These are phyloP conservation scores for Leucosporidium scottii DNA, from an alignment of 768 basidiomycete genomes.

Conservation along the genomic window DNA sequence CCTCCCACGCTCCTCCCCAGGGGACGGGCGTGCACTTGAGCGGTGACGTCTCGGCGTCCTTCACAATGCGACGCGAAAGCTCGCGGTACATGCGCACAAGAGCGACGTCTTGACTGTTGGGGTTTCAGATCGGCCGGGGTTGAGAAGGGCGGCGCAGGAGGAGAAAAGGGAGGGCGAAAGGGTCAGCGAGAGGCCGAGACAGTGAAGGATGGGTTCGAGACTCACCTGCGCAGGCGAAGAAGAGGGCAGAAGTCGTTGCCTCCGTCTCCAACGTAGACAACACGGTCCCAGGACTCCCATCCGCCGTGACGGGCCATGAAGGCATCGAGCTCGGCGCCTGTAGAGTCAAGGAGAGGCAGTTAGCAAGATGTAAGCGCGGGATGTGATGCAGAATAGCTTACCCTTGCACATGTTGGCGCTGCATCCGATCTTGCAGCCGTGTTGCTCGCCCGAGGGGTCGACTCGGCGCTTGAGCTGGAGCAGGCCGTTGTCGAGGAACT, in stretches of 20 bases:
- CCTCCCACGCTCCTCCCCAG: conserved; percentile 95
- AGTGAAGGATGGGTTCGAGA: conserved; percentile 7
- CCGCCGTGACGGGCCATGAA: conserved; percentile 60
- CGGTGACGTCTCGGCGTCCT: conserved; percentile 58
- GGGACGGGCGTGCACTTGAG: conserved; percentile 66
- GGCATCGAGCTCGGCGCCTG: conserved; percentile 85
- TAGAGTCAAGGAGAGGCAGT: not conserved
- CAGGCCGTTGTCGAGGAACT: conserved; percentile 63
- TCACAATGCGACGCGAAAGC: conserved; percentile 66
- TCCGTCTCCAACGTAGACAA: conserved; percentile 90
- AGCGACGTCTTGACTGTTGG: conserved; percentile 66
- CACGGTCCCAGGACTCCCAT: conserved; percentile 56
- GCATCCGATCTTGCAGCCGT: conserved; percentile 79
- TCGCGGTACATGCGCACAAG: conserved; percentile 73
- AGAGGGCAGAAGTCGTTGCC: conserved; percentile 92
- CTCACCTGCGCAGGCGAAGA: conserved; percentile 65
- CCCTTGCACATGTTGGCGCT: conserved; percentile 98
- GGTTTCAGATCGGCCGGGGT: too few species aligned
- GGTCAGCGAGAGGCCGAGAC: not conserved
- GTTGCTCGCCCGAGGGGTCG: conserved; percentile 68
- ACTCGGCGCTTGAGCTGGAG: conserved; percentile 70
- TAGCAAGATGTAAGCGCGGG: not conserved
- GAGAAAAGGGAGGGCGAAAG: not conserved
- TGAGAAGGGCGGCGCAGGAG: not conserved
- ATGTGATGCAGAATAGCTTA: conserved; percentile 33